Evolutionary conservation across 768 basidiomycete species (phyloP), one percentile per base, ranked within the genome.

Genomic region (Cyclocybe cylindracea): DNA sequence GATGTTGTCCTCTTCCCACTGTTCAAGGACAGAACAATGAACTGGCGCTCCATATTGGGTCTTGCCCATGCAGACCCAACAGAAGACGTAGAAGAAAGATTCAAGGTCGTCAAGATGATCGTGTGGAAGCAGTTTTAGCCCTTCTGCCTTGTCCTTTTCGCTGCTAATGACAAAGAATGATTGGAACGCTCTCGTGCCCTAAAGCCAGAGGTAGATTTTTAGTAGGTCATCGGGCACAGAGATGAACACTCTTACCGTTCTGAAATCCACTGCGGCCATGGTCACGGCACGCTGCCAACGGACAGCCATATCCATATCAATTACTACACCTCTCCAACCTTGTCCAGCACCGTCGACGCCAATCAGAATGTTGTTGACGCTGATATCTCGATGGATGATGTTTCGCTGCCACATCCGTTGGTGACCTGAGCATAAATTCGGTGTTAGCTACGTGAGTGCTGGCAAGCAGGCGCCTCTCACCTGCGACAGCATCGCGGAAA

Each of bases 311-410:
- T 57, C 50, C 41, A 57, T 40, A 31, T 57, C 58, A 8, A 57
- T 60, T 13, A 57, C 8, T 8, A 58, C 34, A 1, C 58, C 58
- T 14, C 46, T 46, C 14, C 45, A 16, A 16, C 56, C 56, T 1
- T 7, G 16, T 4, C 32, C 10, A 10, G 44, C 35, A 3, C 32
- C 44, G 1, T 14, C 10, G 10, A 19, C 10, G 2, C 51, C 51
- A 5, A 61, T 48, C 5, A 61, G 53, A 39, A 65, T 54, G 36
- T 65, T 66, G 9, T 48, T 44, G 7, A 46, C 42, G 36, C 59
- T 65, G 29, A 67, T 59, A 36, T 64, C 62, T 16, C 66, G 55
- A 35, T 67, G 62, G 14, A 65, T 51, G 34, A 67, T 53, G 10
- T 50, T 50, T 4, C 46, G n/a, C 24, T 29, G 35, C 41, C 38